phyloP scores from a whole-genome alignment of 2,329 filamentous ascomycete species.

The Plectosphaerella cucumerina region DNA sequence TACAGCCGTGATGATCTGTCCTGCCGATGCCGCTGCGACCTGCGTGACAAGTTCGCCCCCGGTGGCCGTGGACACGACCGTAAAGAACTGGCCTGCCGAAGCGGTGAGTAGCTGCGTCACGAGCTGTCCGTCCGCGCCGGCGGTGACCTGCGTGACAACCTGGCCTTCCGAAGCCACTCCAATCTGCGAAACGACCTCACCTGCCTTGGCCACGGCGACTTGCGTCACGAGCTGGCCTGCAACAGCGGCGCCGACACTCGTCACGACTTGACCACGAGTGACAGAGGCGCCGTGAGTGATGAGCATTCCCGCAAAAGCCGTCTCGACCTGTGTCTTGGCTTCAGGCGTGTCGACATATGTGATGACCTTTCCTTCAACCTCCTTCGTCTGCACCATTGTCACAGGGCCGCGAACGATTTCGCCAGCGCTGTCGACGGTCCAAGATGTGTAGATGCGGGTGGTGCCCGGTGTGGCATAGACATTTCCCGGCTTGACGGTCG shows the following conservation, averaged over 20 bases:
- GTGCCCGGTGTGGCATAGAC: conserved; percentile 12
- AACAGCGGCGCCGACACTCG: too few species aligned
- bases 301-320: too few species aligned
- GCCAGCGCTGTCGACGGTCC: conserved; percentile 8
- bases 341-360: conserved; percentile 8
- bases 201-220: too few species aligned
- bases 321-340: conserved; percentile 14
- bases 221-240: too few species aligned
- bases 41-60: too few species aligned
- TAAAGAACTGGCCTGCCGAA: conserved; percentile 3
- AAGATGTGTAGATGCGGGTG: conserved; percentile 14
- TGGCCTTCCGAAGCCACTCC: too few species aligned
- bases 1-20: too few species aligned
- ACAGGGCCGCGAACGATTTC: conserved; percentile 9
- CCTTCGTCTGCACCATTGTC: conserved; percentile 15
- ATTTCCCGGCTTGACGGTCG: background rate
- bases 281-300: too few species aligned
- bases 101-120: conserved; percentile 1
- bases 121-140: conserved; percentile 18
- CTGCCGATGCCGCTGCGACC: too few species aligned
- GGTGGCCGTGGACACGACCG: conserved; percentile 14
- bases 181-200: too few species aligned
- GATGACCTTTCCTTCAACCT: conserved; percentile 14
- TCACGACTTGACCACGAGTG: too few species aligned
- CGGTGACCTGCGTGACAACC: conserved; percentile 9